These are phyloP conservation scores for Fusarium graminum DNA, from an alignment of 2,329 filamentous ascomycete species.

Conservation along the genomic window DNA sequence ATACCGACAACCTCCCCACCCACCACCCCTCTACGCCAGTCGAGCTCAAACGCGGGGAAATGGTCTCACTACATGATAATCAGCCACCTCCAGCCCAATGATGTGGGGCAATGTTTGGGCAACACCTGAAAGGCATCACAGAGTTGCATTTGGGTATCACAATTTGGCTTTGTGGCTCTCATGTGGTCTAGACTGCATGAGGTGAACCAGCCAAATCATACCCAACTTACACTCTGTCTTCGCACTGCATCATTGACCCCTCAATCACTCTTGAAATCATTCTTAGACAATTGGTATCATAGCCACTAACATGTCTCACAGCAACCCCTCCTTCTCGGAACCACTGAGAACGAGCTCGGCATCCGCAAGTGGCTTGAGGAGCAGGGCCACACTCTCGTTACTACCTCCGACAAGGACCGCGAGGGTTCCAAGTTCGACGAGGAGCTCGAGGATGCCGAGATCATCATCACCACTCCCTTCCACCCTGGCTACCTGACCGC, in stretches of 20 bases:
- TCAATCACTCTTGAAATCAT: conserved; percentile 8
- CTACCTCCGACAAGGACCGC: conserved; percentile 97
- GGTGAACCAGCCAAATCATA: conserved; percentile 28
- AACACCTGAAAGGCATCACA: conserved; percentile 14
- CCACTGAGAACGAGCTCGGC: conserved; percentile 98
- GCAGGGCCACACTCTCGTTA: conserved; percentile 94
- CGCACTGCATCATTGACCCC: conserved; percentile 16
- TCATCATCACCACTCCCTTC: conserved; percentile 99
- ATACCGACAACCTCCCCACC: conserved; percentile 31
- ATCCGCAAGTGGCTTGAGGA: conserved; percentile 98
- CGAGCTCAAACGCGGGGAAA: conserved; percentile 51
- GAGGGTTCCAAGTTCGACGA: conserved; percentile 93
- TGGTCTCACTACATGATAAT: conserved; percentile 36
- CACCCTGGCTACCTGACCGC: conserved; percentile 98
- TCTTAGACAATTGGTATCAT: conserved; percentile 28
- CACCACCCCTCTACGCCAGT: conserved; percentile 36
- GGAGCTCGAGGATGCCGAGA: conserved; percentile 94
- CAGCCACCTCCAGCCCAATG: conserved; percentile 43
- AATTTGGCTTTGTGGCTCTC: conserved; percentile 20
- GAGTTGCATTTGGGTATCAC: conserved; percentile 27
- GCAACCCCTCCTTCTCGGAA: conserved; percentile 88
- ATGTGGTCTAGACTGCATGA: conserved; percentile 33
- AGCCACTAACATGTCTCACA: conserved; percentile 51
- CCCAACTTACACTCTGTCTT: conserved; percentile 31
- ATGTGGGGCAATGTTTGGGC: conserved; percentile 44